These are phyloP conservation scores for Tricholoma flavovirens DNA, from an alignment of 768 basidiomycete species.

Conservation along the genomic window DNA sequence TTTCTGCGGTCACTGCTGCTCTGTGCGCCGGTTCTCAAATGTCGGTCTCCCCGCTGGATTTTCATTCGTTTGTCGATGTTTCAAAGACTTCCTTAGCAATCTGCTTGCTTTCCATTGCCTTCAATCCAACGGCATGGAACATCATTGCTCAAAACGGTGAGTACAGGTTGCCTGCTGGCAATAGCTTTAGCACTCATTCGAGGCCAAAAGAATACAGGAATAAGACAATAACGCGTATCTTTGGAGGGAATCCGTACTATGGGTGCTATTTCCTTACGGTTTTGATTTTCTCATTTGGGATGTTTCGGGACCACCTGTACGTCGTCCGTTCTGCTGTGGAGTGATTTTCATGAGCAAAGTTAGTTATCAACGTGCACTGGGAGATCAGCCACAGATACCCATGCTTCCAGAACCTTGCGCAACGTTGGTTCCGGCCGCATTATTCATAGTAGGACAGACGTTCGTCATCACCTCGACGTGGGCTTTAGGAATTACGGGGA, in stretches of 20 bases:
- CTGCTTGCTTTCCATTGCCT: slow-evolving; percentile 65
- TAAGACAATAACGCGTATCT: slow-evolving; percentile 80
- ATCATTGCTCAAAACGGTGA: slow-evolving; percentile 87
- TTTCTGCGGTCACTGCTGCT: slow-evolving; percentile 7
- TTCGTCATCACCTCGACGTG: slow-evolving; percentile 87
- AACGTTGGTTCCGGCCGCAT: slow-evolving; percentile 48
- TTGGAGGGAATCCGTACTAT: slow-evolving; percentile 63
- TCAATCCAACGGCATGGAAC: slow-evolving; percentile 97
- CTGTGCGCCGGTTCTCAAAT: slow-evolving; percentile 8
- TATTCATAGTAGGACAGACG: slow-evolving; percentile 72
- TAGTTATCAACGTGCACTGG: slow-evolving; percentile 73
- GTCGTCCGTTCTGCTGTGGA: slow-evolving; percentile 23
- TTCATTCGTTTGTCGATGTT: slow-evolving; percentile 44
- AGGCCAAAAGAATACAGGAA: slow-evolving; percentile 54
- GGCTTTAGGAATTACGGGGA: slow-evolving; percentile 89
- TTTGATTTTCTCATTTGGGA: slow-evolving; percentile 79
- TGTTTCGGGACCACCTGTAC: slow-evolving; percentile 81
- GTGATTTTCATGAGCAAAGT: neutral
- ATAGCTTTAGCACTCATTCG: neutral
- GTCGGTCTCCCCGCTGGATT: slow-evolving; percentile 9
- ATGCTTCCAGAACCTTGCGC: slow-evolving; percentile 63
- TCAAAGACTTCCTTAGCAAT: slow-evolving; percentile 61
- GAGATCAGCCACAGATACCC: slow-evolving; percentile 65
- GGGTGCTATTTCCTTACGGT: slow-evolving; percentile 88
- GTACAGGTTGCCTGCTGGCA: too few species aligned